Evolutionary conservation across 1,284 basidiomycete genomes (phyloP), one percentile per base, ranked within the genome.

Genomic region (Irpex sp.): DNA sequence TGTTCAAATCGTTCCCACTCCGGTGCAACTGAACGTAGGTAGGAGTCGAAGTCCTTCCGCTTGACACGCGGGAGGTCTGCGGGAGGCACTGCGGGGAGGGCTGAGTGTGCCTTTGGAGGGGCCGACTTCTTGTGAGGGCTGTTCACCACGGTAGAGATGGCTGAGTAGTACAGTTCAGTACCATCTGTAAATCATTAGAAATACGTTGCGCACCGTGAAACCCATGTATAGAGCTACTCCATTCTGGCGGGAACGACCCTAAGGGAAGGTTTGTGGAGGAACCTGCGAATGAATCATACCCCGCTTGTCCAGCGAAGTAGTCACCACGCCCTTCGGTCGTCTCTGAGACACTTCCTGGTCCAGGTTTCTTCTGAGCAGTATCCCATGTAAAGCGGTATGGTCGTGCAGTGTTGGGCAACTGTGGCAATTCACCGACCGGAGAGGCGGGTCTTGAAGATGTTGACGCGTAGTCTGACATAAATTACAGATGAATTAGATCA

Each of bases 41-140:
- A 97, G 1, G 87, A 76, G 65, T 95, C 92, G 71, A 96, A 95
- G 75, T 94, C 92, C 71, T 90, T 93, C 55, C 93, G 84, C 54
- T 89, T 83, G 6, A 93, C 88, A 59, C 91, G 87, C 57, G 92
- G 92, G 5, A 94, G 82, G 59, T 88, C 86, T 0, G 89, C 86
- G 0, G 88, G 85, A 3, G 85, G 81, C 3, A 89, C 85, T 15
- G 90, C 77, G 2, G 94, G 93, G 7, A 96, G 79, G 0, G 87
- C 77, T 7, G 93, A 89, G 70, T 94, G 92, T 0, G 91, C 86
- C 73, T 96, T 92, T 26, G 95, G 89, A 7, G 94, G 93, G 38
- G 91, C 92, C 58, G 91, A 89, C 57, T 82, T 84, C 76, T 89
- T 93, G 71, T 91, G 90, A 1, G 94, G 94, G 71, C 91, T 94